phyloP scores from a whole-genome alignment of 2,329 filamentous ascomycete species.

The Saccharata proteae region DNA sequence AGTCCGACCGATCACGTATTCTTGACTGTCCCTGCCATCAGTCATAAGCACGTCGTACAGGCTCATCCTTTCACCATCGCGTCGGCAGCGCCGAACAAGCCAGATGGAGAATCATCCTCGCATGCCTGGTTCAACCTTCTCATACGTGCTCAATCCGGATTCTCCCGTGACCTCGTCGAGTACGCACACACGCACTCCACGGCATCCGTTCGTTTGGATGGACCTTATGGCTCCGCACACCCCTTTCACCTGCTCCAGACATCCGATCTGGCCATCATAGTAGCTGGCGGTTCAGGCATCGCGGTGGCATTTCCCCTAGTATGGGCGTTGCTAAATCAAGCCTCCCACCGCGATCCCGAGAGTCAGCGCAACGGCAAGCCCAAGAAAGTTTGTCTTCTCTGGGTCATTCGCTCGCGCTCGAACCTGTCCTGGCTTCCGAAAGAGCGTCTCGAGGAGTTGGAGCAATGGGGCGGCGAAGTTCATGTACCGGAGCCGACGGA shows the following conservation, averaged over 20 bases:
- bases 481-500: slow-evolving; percentile 43
- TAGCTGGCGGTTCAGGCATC: slow-evolving; percentile 54
- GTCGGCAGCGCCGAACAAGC: slow-evolving; percentile 42
- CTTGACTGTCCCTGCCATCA: slow-evolving; percentile 45
- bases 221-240: slow-evolving; percentile 50
- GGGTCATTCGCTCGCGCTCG: slow-evolving; percentile 43
- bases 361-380: slow-evolving; percentile 14
- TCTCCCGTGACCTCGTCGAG: slow-evolving; percentile 43
- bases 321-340: slow-evolving; percentile 34
- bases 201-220: slow-evolving; percentile 44
- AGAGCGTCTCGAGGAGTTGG: slow-evolving; percentile 38
- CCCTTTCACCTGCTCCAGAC: slow-evolving; percentile 41
- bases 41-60: slow-evolving; percentile 41
- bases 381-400: slow-evolving; percentile 40
- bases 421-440: slow-evolving; percentile 44
- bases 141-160: slow-evolving; percentile 48
- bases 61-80: slow-evolving; percentile 57
- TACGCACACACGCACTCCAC: slow-evolving; percentile 35
- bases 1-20: slow-evolving; percentile 52
- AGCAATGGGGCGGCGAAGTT: slow-evolving; percentile 38
- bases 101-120: no score
- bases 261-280: slow-evolving; percentile 39
- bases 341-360: slow-evolving; percentile 11
- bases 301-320: slow-evolving; percentile 51
- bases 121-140: slow-evolving; percentile 46